Conservation (phyloP, 1,284 basidiomycete species). For the Moniliophthora roreri region DNA sequence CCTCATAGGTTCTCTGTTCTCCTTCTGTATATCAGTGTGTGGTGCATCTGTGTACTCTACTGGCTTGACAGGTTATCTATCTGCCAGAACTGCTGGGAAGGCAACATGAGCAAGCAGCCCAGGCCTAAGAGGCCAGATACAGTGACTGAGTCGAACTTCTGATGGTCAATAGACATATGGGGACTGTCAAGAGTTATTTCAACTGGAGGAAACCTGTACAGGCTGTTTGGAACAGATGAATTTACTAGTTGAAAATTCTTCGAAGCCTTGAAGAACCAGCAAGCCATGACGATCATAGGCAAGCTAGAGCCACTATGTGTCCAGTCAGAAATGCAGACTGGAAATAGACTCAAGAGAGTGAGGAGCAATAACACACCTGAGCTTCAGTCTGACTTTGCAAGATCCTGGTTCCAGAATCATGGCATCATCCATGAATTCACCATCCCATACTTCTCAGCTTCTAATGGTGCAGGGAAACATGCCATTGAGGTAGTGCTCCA, state of each 20-base stretch:
- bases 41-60: neutral
- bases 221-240: neutral
- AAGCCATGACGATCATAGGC: neutral
- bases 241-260: neutral
- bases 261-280: neutral
- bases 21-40: neutral
- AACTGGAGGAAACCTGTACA: conserved; percentile 3
- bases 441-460: neutral
- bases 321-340: neutral
- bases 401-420: too few species aligned
- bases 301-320: neutral
- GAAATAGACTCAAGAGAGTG: too few species aligned
- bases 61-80: too few species aligned
- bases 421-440: too few species aligned
- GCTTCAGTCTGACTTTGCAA: too few species aligned
- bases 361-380: too few species aligned
- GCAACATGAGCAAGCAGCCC: neutral
- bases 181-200: neutral
- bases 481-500: neutral
- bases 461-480: neutral
- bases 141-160: neutral
- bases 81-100: too few species aligned
- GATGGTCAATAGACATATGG: neutral
- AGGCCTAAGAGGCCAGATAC: neutral
- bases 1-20: neutral